Evolutionary conservation across 169 alveolate genomes (phyloP).

Genomic region (Plasmodium relictum): DNA sequence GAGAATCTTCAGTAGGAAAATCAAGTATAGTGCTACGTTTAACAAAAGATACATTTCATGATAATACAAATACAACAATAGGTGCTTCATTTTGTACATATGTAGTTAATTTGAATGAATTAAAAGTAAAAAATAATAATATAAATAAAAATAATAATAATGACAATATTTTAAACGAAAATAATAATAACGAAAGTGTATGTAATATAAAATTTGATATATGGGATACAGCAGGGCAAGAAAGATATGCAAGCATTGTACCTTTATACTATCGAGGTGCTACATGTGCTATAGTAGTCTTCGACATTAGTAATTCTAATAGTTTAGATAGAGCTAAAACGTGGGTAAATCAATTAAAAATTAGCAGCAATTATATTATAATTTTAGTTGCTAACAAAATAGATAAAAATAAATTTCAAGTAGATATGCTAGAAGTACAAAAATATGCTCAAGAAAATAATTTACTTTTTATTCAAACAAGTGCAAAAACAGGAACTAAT

Average conservation of each 20-base stretch:
- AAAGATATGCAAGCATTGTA: conserved; percentile 90
- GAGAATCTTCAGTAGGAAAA: conserved; percentile 94
- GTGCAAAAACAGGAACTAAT: conserved; percentile 88
- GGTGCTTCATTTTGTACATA: conserved; percentile 93
- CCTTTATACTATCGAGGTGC: conserved; percentile 93
- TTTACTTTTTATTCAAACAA: conserved; percentile 84
- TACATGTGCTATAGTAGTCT: conserved; percentile 91
- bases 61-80: conserved; percentile 91
- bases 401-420: conserved; percentile 81
- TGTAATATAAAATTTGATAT: conserved; percentile 88
- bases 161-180: background rate
- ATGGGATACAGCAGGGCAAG: conserved; percentile 96
- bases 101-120: conserved; percentile 79
- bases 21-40: conserved; percentile 92
- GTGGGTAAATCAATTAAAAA: conserved; percentile 88
- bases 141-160: conserved; percentile 4
- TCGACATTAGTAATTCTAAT: conserved; percentile 87
- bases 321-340: conserved; percentile 88
- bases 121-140: conserved; percentile 44
- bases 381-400: conserved; percentile 86
- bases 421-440: conserved; percentile 82
- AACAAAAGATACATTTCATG: conserved; percentile 92
- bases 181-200: conserved; percentile 38
- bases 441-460: conserved; percentile 84
- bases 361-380: conserved; percentile 81